Conservation (phyloP, 2,329 filamentous ascomycete genomes). For the Microcyclospora tardicrescens region DNA sequence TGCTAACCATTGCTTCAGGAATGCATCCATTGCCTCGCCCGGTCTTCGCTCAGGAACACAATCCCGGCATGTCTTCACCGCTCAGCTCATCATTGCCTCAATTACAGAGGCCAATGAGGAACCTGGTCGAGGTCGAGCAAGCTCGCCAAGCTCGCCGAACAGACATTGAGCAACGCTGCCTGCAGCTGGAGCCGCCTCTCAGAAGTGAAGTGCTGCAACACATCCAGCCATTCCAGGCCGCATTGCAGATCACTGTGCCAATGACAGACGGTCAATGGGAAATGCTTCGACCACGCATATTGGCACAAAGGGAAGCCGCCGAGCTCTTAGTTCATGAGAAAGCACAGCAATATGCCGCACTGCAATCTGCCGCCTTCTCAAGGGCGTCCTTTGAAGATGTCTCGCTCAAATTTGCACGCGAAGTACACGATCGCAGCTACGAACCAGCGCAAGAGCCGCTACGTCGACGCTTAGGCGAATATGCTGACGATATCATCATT, state of each 20-base stretch:
- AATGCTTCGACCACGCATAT: slow-evolving; percentile 51
- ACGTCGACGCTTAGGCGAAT: slow-evolving; percentile 49
- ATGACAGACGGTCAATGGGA: slow-evolving; percentile 60
- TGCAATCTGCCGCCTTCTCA: slow-evolving; percentile 36
- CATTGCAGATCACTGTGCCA: slow-evolving; percentile 54
- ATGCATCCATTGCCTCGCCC: slow-evolving; percentile 13
- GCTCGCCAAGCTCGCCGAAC: slow-evolving; percentile 50
- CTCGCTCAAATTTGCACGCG: slow-evolving; percentile 40
- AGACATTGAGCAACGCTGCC: slow-evolving; percentile 60
- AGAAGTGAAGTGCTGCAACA: slow-evolving; percentile 48
- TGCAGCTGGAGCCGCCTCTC: slow-evolving; percentile 52
- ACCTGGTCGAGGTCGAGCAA: slow-evolving; percentile 49
- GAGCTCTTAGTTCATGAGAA: slow-evolving; percentile 43
- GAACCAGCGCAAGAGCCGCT: slow-evolving; percentile 57
- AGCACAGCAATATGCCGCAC: slow-evolving; percentile 28
- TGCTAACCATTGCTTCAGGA: too few relatives aligned
- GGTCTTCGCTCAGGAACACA: slow-evolving; percentile 9
- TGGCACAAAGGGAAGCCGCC: slow-evolving; percentile 53
- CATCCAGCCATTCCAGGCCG: slow-evolving; percentile 62
- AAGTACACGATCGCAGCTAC: slow-evolving; percentile 55
- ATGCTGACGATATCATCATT: slow-evolving; percentile 58
- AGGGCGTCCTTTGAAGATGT: slow-evolving; percentile 33
- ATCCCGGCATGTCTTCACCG: slow-evolving; percentile 1
- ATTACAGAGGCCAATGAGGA: slow-evolving; percentile 33
- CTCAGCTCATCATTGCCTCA: too few relatives aligned